These are phyloP conservation scores for Puya raimondii DNA, from an alignment of 176 grass and related monocot species.

Conservation along the genomic window DNA sequence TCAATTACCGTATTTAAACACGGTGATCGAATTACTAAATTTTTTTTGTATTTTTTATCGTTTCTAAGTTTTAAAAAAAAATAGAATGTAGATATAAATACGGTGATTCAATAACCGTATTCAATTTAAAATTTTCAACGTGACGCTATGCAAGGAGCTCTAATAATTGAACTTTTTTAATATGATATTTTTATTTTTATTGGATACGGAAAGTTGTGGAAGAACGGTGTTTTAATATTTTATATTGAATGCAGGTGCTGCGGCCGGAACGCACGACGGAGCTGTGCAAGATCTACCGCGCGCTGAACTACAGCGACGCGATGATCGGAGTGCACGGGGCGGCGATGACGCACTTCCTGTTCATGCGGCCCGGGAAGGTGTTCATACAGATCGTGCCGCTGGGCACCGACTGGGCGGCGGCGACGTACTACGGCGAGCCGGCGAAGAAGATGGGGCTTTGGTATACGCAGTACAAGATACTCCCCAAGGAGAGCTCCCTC, in stretches of 20 bases:
- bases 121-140: too few species aligned
- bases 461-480: conserved; percentile 71
- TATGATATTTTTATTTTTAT: background rate
- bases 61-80: too few species aligned
- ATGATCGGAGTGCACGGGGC: conserved; percentile 96
- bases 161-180: too few species aligned
- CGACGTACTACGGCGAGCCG: conserved; percentile 57
- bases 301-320: conserved; percentile 72
- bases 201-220: background rate
- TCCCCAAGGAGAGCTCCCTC: conserved; percentile 61
- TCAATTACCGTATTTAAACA: too few species aligned
- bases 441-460: conserved; percentile 39
- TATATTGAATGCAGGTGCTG: conserved; percentile 18
- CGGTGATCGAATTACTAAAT: too few species aligned
- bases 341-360: conserved; percentile 88
- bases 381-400: conserved; percentile 84
- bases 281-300: conserved; percentile 61
- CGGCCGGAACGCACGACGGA: conserved; percentile 47
- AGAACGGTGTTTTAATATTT: background rate
- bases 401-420: conserved; percentile 60
- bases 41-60: too few species aligned
- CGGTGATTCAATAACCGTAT: too few species aligned
- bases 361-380: conserved; percentile 68
- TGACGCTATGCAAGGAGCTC: too few species aligned
- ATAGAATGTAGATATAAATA: too few species aligned